These are phyloP conservation scores for Hypoxylon sp. DNA, from an alignment of 2,329 filamentous ascomycete species.

Conservation along the genomic window DNA sequence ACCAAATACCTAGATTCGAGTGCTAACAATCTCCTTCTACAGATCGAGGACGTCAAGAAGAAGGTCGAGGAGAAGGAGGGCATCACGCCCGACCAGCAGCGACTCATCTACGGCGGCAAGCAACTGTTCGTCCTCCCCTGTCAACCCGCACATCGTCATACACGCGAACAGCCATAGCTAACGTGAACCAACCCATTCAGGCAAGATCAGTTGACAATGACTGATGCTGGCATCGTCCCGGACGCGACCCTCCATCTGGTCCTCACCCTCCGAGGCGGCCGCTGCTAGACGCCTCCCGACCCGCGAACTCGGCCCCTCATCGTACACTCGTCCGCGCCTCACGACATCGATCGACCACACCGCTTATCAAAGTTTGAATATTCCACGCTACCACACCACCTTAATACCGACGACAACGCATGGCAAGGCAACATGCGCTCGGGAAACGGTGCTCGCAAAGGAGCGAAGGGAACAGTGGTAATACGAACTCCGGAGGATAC, in stretches of 20 bases:
- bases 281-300: constrained; percentile 30
- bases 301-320: neutral
- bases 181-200: constrained; percentile 60
- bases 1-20: neutral
- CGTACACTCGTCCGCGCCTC: neutral
- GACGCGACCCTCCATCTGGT: constrained; percentile 96
- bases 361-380: neutral
- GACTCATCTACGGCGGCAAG: constrained; percentile 96
- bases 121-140: constrained; percentile 78
- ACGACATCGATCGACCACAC: neutral
- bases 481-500: neutral
- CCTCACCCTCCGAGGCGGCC: constrained; percentile 88
- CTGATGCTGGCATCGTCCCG: constrained; percentile 89
- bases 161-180: neutral
- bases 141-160: neutral
- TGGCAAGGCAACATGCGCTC: neutral
- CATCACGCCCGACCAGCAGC: constrained; percentile 96
- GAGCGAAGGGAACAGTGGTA: neutral
- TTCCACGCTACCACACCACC: neutral
- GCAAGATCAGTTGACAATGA: constrained; percentile 93
- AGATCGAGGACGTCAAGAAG: constrained; percentile 98
- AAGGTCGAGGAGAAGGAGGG: constrained; percentile 99
- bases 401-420: neutral
- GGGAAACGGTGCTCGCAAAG: neutral
- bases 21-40: constrained; percentile 10